Percentiles rank a stretch among this genome's conserved stretches.
phyloP scores from a whole-genome alignment of 371 early-diverging fungal species.

The Ordospora colligata region DNA sequence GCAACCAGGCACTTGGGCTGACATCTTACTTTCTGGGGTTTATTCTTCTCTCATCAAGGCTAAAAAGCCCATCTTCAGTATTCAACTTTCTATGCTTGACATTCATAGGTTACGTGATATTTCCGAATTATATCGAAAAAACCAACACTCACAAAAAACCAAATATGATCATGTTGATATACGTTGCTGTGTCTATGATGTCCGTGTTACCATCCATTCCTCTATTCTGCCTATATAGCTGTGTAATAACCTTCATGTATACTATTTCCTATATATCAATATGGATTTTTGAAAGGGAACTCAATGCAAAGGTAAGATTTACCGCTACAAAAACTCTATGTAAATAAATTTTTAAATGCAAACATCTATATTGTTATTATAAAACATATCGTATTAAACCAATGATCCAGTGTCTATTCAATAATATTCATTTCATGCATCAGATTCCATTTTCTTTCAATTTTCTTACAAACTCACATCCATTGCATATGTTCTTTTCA shows the following conservation, averaged over 20 bases:
- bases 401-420: background rate
- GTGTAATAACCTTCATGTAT: background rate
- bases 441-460: background rate
- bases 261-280: background rate
- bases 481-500: constrained; percentile 25
- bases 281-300: background rate
- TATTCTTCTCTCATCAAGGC: constrained; percentile 32
- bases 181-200: background rate
- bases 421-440: background rate
- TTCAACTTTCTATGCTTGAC: constrained; percentile 20
- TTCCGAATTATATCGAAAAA: constrained; percentile 9
- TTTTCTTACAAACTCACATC: constrained; percentile 19
- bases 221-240: constrained; percentile 3
- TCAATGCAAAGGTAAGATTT: background rate
- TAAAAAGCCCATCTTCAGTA: constrained; percentile 24
- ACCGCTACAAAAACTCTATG: background rate
- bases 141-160: background rate
- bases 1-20: constrained; percentile 8
- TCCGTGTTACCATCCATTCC: background rate
- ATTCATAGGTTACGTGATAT: constrained; percentile 16
- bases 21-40: constrained; percentile 20
- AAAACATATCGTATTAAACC: too few relatives aligned
- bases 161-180: background rate
- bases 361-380: too few relatives aligned
- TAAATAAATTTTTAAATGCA: background rate